Percentiles rank a stretch among this genome's conserved stretches.
Evolutionary conservation across 139 green algal genomes (phyloP).

Genomic region (Chlorokybus atmophyticus): DNA sequence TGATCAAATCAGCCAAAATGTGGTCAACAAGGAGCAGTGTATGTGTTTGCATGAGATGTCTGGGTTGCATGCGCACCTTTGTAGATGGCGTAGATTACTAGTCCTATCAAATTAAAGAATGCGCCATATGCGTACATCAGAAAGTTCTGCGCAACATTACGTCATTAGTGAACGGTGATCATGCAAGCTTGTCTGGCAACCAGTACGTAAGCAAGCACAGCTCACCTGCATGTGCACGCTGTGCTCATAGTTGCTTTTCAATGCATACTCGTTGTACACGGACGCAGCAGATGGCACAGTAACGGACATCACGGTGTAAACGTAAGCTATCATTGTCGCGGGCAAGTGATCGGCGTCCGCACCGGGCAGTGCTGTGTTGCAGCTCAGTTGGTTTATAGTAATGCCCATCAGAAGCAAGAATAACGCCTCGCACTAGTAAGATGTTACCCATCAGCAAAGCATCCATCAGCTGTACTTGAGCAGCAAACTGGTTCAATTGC

Average conservation of each 20-base stretch:
- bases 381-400: conserved; percentile 84
- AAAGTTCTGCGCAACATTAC: conserved; percentile 93
- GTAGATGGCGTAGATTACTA: conserved; percentile 27
- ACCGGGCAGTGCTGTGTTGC: no score
- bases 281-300: conserved; percentile 64
- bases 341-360: no score
- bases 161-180: no score
- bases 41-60: background rate
- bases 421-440: conserved; percentile 91
- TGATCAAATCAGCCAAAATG: background rate
- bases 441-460: no score
- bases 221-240: conserved; percentile 71
- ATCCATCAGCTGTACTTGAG: no score
- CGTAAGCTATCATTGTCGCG: conserved; percentile 17
- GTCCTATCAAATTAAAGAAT: conserved; percentile 65
- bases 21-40: background rate
- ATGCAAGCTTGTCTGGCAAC: no score
- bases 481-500: no score
- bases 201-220: background rate
- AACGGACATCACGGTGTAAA: conserved; percentile 35
- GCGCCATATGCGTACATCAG: conserved; percentile 90
- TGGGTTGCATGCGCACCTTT: background rate
- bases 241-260: conserved; percentile 93
- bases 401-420: conserved; percentile 87
- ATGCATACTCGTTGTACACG: conserved; percentile 88